These are phyloP conservation scores for Penicillium sp. DNA, from an alignment of 2,329 filamentous ascomycete genomes.

Conservation along the genomic window DNA sequence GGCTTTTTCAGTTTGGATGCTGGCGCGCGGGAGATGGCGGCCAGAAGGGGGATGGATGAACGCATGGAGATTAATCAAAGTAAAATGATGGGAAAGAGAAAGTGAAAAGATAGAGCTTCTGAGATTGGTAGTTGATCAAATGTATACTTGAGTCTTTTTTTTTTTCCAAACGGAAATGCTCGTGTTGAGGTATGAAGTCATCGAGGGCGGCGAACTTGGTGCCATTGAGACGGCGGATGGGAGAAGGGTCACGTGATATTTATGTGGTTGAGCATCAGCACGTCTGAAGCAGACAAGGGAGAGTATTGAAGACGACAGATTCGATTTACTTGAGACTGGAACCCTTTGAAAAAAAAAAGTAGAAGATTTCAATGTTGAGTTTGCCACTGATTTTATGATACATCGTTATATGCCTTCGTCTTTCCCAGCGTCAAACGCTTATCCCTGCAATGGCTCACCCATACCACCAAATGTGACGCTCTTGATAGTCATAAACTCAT, in stretches of 20 bases:
- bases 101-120: background rate
- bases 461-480: conserved; percentile 61
- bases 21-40: conserved; percentile 24
- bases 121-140: no score
- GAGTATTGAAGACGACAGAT: no score
- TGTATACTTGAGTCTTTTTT: no score
- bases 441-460: conserved; percentile 50
- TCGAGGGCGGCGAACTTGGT: background rate
- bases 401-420: no score
- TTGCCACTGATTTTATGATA: no score
- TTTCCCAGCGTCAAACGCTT: conserved; percentile 4
- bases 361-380: no score
- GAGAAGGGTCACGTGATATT: background rate
- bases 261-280: no score
- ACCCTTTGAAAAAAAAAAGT: no score
- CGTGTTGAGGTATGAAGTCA: background rate
- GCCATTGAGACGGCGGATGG: no score
- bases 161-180: no score
- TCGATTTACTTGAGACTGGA: no score
- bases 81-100: background rate
- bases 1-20: conserved; percentile 33
- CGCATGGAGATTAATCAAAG: conserved; percentile 24
- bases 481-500: conserved; percentile 71
- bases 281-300: no score
- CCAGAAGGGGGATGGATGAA: conserved; percentile 22